These are phyloP conservation scores for Diaporthe sp. DNA, from an alignment of 2,329 filamentous ascomycete genomes.

Conservation along the genomic window DNA sequence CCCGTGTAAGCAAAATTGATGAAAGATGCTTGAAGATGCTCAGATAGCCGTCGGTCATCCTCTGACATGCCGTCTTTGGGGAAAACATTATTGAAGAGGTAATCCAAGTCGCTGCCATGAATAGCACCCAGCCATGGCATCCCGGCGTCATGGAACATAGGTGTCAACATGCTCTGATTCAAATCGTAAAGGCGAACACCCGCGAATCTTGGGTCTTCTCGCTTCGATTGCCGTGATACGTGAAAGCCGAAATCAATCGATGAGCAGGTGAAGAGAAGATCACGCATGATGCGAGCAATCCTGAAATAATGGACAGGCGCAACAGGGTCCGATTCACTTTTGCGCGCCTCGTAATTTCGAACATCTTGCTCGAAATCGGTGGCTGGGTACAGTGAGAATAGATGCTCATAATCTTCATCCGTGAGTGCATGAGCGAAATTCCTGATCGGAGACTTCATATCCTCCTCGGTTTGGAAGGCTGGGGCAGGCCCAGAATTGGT, in stretches of 20 bases:
- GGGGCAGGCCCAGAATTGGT: conserved; percentile 43
- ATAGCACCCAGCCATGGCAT: conserved; percentile 44
- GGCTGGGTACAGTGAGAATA: conserved; percentile 46
- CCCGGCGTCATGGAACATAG: conserved; percentile 41
- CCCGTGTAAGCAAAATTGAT: conserved; percentile 45
- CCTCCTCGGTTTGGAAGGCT: conserved; percentile 41
- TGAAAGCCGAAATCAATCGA: conserved; percentile 42
- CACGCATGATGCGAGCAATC: conserved; percentile 42
- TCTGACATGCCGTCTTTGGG: conserved; percentile 41
- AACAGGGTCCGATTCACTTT: conserved; percentile 40
- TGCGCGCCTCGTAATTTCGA: conserved; percentile 41
- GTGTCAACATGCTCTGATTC: conserved; percentile 48
- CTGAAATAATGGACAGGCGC: conserved; percentile 44
- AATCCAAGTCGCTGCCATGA: conserved; percentile 46
- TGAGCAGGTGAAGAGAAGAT: conserved; percentile 44
- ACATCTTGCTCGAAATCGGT: conserved; percentile 44
- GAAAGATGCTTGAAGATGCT: conserved; percentile 40
- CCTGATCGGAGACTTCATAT: conserved; percentile 43
- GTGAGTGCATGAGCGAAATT: conserved; percentile 42
- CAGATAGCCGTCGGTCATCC: conserved; percentile 38
- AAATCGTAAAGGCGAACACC: conserved; percentile 45
- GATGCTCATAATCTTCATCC: conserved; percentile 42
- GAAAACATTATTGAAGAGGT: conserved; percentile 44
- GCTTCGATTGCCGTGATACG: conserved; percentile 35
- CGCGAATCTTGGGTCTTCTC: conserved; percentile 18